Evolutionary conservation across 495 filamentous ascomycete genomes (phyloP).

Genomic region (Amniculicola lignicola): DNA sequence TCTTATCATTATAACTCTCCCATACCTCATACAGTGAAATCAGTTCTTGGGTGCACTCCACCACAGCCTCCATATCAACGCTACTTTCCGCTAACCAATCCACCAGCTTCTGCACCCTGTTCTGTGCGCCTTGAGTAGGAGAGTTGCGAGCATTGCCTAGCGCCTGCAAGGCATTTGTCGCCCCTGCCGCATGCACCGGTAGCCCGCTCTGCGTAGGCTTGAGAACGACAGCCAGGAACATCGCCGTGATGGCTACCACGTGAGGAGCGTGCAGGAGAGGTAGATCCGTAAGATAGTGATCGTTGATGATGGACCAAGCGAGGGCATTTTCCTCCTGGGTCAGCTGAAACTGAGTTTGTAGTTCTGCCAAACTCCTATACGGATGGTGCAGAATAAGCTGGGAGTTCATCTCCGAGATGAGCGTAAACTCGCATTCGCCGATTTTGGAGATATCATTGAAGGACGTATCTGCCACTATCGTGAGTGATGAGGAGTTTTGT

Average conservation of each 20-base stretch:
- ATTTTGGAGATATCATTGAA: conserved; percentile 78
- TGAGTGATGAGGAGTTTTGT: conserved; percentile 6
- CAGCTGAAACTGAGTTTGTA: conserved; percentile 67
- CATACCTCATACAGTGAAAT: conserved; percentile 92
- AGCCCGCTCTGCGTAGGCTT: conserved; percentile 53
- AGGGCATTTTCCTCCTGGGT: conserved; percentile 73
- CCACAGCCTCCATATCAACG: conserved; percentile 85
- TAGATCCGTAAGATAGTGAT: conserved; percentile 92
- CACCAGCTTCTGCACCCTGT: conserved; percentile 69
- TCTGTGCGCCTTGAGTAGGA: conserved; percentile 39
- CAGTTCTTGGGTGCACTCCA: conserved; percentile 92
- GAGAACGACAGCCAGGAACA: conserved; percentile 79
- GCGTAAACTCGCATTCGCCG: conserved; percentile 92
- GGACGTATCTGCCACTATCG: conserved; percentile 42
- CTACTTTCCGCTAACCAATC: conserved; percentile 89
- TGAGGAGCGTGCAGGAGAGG: conserved; percentile 86
- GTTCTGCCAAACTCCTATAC: conserved; percentile 79
- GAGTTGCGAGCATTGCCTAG: conserved; percentile 23
- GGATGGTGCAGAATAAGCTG: conserved; percentile 95
- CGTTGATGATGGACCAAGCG: conserved; percentile 88
- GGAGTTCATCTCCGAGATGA: conserved; percentile 93
- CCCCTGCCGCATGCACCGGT: conserved; percentile 32
- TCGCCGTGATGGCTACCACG: conserved; percentile 83
- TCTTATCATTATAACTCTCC: conserved; percentile 85
- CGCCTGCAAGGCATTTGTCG: conserved; percentile 26